Evolutionary conservation across 2,329 filamentous ascomycete genomes (phyloP), one percentile per base, ranked within the genome.

Genomic region (Penicillium sp.): DNA sequence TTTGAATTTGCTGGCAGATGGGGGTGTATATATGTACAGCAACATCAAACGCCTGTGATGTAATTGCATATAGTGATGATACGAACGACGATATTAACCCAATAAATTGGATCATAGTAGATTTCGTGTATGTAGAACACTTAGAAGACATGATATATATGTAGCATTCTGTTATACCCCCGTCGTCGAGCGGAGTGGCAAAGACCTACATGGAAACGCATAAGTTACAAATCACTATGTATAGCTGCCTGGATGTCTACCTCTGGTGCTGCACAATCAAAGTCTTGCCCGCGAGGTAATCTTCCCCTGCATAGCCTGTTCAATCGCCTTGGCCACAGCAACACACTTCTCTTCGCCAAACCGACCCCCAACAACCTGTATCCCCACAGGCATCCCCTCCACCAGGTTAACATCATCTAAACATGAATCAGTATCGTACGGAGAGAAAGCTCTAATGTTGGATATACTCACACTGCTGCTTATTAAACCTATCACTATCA

Each of bases 311-410:
- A 63, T 53, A 2, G 63, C 50, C 29, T 61, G 50, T 17, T 65
- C 61, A 43, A 69, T 58, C 2, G 64, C 61, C 48, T 66, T 67
- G 0, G 64, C 66, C 6, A 66, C 59, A 21, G 61, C 59, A 41
- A 69, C 53, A 24, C 58, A 62, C 32, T 62, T 67, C 52, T 69
- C 66, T 24, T 69, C 66, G 8, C 64, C 64, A 45, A 64, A 63
- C 35, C 62, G 58, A 1, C 64, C 64, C 0, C 61, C 62, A 2
- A 69, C 60, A 38, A 69, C 55, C 51, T 69, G 66, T 17, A 69
- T 49, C 5, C 65, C 58, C 15, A 69, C 61, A 10, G 66, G 66
- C 61, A 68, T 64, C 22, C 61, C 61, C 24, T 66, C 54, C 2
- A 68, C 59, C 1, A 68, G 43, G 17, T 67, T 45, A 6, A 64